Evolutionary conservation across 495 filamentous ascomycete genomes (phyloP).

Genomic region (Tuber indicum): DNA sequence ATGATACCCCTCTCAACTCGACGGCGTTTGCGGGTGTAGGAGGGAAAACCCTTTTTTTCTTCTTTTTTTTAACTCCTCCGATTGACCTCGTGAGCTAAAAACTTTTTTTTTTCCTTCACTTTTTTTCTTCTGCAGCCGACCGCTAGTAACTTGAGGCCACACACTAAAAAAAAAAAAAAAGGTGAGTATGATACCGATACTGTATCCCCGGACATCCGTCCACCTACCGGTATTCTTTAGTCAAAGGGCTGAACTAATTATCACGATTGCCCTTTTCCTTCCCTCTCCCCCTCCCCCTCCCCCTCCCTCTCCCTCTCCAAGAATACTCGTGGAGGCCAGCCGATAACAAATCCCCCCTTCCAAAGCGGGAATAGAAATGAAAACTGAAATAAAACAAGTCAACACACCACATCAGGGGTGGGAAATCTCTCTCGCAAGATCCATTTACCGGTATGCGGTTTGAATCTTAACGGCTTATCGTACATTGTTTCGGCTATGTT

Average conservation of each 20-base stretch:
- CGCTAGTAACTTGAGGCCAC: not conserved
- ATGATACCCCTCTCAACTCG: not conserved
- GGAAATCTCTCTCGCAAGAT: not conserved
- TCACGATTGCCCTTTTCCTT: not conserved
- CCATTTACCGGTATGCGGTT: conserved; percentile 2
- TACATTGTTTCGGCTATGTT: not conserved
- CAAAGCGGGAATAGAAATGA: not conserved
- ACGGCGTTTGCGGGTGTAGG: not conserved
- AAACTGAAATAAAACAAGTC: not conserved
- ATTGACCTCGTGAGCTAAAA: not conserved
- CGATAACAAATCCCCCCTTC: not conserved
- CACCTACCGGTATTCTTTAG: not conserved
- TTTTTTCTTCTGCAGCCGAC: not conserved
- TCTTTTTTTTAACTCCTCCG: not conserved
- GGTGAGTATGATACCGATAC: not conserved
- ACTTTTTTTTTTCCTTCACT: not conserved
- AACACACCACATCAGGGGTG: not conserved
- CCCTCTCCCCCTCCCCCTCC: not conserved
- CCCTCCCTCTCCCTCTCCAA: not conserved
- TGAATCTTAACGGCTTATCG: conserved; percentile 5
- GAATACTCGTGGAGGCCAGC: not conserved
- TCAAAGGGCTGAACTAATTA: not conserved
- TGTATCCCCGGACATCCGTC: not conserved
- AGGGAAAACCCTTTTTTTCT: not conserved
- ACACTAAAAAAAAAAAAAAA: not conserved